phyloP scores from a whole-genome alignment of 441 rosid genomes.

The Euphorbia celastroides region DNA sequence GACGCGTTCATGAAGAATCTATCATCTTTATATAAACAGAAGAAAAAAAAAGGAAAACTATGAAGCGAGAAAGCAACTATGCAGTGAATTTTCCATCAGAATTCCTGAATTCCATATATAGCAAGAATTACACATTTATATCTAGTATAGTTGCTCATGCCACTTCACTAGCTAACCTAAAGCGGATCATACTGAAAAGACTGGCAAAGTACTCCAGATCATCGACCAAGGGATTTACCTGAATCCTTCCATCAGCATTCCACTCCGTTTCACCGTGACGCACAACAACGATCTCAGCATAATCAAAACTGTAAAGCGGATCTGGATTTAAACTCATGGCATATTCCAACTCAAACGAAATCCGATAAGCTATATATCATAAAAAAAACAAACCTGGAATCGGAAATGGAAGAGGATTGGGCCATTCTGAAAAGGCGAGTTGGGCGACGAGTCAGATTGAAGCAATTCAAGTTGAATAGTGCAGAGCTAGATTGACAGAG shows the following conservation, averaged over 20 bases:
- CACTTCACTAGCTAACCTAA: neutral
- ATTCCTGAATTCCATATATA: neutral
- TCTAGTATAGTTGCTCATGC: neutral
- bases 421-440: conserved; percentile 24
- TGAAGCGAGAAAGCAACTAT: too few species aligned
- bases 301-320: conserved; percentile 21
- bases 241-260: conserved; percentile 58
- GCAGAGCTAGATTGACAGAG: neutral
- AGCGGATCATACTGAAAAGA: neutral
- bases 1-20: neutral
- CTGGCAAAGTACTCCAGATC: neutral
- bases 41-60: too few species aligned
- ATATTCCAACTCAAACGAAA: conserved; percentile 5
- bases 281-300: conserved; percentile 43
- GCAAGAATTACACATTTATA: neutral
- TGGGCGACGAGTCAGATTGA: conserved; percentile 14
- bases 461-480: neutral
- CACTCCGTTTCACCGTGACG: conserved; percentile 64
- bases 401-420: neutral
- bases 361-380: neutral
- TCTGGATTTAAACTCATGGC: conserved; percentile 18
- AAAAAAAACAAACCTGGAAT: neutral
- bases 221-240: conserved; percentile 22
- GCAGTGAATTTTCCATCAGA: neutral
- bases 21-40: neutral